Evolutionary conservation across 2,329 filamentous ascomycete genomes (phyloP).

Genomic region (Venturia nashicola): DNA sequence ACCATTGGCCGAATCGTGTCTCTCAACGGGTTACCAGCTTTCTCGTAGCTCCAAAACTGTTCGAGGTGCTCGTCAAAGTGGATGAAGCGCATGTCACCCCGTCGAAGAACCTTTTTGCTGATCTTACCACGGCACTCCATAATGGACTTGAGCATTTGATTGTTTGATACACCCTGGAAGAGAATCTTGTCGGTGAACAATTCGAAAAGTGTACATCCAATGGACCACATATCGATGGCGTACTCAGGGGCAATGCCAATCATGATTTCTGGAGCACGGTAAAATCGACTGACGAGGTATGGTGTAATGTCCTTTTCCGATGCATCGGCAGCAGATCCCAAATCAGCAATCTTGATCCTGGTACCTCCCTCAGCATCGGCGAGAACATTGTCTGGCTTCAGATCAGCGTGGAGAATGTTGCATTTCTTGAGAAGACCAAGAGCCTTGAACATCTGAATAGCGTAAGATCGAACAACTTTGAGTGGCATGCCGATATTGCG

Average conservation of each 20-base stretch:
- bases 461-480: slow-evolving; percentile 74
- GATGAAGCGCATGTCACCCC: slow-evolving; percentile 50
- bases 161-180: slow-evolving; percentile 91
- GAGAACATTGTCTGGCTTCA: slow-evolving; percentile 96
- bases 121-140: slow-evolving; percentile 94
- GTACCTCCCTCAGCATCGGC: slow-evolving; percentile 67
- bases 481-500: slow-evolving; percentile 89
- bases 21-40: slow-evolving; percentile 78
- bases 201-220: slow-evolving; percentile 94
- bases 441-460: slow-evolving; percentile 87
- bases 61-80: slow-evolving; percentile 71
- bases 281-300: slow-evolving; percentile 94
- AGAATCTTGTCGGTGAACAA: slow-evolving; percentile 95
- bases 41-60: slow-evolving; percentile 74
- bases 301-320: slow-evolving; percentile 87
- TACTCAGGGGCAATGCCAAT: slow-evolving; percentile 94
- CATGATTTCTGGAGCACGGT: slow-evolving; percentile 93
- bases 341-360: slow-evolving; percentile 84
- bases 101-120: slow-evolving; percentile 76
- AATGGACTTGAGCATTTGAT: slow-evolving; percentile 93
- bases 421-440: slow-evolving; percentile 80
- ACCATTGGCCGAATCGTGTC: slow-evolving; percentile 55
- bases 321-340: slow-evolving; percentile 88
- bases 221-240: slow-evolving; percentile 93
- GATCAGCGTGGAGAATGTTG: slow-evolving; percentile 86